phyloP scores from a whole-genome alignment of 78 protist genomes.

The Trichosphaerium sp. region DNA sequence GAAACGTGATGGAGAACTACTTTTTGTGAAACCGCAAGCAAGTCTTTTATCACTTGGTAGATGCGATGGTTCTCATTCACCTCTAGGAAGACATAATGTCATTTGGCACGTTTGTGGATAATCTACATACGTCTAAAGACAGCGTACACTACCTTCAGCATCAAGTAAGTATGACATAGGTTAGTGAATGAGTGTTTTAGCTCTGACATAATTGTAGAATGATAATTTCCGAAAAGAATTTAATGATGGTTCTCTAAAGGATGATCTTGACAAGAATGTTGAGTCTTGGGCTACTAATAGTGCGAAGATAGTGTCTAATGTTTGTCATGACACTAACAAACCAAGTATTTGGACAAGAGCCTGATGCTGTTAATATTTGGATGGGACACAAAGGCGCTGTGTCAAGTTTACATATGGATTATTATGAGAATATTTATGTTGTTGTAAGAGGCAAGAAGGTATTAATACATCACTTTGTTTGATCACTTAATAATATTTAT shows the following conservation, averaged over 20 bases:
- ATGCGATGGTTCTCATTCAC: background rate
- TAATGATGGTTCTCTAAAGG: constrained; percentile 1
- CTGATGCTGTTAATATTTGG: constrained; percentile 34
- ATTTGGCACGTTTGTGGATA: too few species aligned
- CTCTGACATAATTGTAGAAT: constrained; percentile 13
- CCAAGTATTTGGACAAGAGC: background rate
- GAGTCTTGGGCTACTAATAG: constrained; percentile 26
- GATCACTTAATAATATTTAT: too few species aligned
- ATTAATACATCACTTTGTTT: too few species aligned
- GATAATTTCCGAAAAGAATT: constrained; percentile 23
- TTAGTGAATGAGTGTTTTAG: background rate
- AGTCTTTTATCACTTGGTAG: constrained; percentile 20
- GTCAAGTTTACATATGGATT: constrained; percentile 38
- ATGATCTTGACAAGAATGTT: constrained; percentile 10
- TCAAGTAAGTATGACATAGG: background rate
- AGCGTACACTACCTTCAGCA: constrained; percentile 8
- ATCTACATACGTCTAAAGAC: too few species aligned
- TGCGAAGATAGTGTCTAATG: constrained; percentile 13
- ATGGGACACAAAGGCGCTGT: constrained; percentile 26
- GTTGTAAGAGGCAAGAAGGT: constrained; percentile 32
- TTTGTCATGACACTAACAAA: background rate
- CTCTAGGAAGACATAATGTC: background rate
- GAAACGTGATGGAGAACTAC: background rate
- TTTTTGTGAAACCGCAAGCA: constrained; percentile 39
- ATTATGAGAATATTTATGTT: constrained; percentile 41